phyloP scores from a whole-genome alignment of 208 protist genomes.

The Trypanosoma caninum region DNA sequence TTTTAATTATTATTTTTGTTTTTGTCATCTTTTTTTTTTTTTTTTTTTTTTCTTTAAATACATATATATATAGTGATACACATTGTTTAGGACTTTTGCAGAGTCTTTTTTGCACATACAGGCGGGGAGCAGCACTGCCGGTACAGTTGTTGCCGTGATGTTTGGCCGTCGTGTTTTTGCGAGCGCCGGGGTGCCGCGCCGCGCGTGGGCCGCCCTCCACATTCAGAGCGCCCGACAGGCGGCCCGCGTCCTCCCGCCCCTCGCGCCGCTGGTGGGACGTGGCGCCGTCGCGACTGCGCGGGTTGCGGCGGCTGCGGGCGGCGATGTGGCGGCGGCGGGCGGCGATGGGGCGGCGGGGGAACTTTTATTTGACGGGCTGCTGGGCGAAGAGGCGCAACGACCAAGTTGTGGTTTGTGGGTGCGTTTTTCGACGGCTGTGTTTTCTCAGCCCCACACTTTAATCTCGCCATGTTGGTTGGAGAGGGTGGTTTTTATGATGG shows the following conservation, averaged over 20 bases:
- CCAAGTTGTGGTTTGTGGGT: no score
- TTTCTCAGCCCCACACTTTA: not conserved
- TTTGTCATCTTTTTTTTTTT: not conserved
- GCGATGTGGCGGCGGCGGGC: not conserved
- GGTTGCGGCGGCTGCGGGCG: constrained; percentile 9
- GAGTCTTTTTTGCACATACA: no score
- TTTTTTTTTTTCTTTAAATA: not conserved
- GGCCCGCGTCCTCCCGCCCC: constrained; percentile 50
- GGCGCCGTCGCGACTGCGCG: no score
- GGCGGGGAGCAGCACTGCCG: not conserved
- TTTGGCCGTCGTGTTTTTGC: constrained; percentile 82
- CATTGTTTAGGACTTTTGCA: no score
- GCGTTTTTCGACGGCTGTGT: not conserved
- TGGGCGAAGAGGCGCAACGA: no score
- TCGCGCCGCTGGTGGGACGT: constrained; percentile 38
- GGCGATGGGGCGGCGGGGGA: not conserved
- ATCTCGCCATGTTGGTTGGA: not conserved
- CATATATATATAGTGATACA: not conserved
- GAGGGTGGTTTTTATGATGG: not conserved
- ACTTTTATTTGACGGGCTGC: not conserved
- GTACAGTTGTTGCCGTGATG: constrained; percentile 32
- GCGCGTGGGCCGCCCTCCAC: constrained; percentile 62
- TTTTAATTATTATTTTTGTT: not conserved
- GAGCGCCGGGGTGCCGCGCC: constrained; percentile 65
- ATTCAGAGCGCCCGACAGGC: constrained; percentile 64